Base-by-base conservation (phyloP, 2,329 filamentous ascomycete species). In the Arachnopeziza araneosa region DNA sequence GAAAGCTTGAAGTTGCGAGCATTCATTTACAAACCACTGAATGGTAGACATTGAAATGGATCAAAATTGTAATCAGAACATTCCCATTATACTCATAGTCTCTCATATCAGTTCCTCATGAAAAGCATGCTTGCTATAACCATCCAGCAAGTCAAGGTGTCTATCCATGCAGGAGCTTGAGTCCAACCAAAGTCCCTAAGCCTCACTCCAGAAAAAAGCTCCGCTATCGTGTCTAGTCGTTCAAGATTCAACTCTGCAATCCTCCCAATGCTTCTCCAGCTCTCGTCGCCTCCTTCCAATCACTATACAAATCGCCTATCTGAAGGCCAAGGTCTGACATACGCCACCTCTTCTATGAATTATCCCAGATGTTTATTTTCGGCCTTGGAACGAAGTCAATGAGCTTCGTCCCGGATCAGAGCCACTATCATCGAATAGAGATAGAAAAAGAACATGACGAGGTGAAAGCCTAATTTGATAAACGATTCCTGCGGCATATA, bases 371-470 rank as follows among this genome's bases (percentile, higher is more conserved):
- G 9, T 4, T 30, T 26, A 22, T 23, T 23, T 52, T 24, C 26
- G 22, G 24, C 26, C 60, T 57, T 60, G 60, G 54, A 69, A 68
- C 52, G 30, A 60, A 69, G 69, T 87, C 88, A 96, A 77, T 92
- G 85, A 62, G 89, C 85, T 79, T 99, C 95, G 77, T 98, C 95
- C 73, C 89, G 88, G 81, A 99, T 99, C 65, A 99, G 84, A 67
- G 95, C 65, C 8, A 64, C 63, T 70, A 71, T 71, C 69, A 71
- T 71, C 14, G 66, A 96, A 85, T 96, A 96, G 60, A 99, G 89
- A 80, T 99, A 99, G 85, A 98, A 99, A 87, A 99, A 99, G 85
- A 99, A 99, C 92, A 99, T 97, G 79, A 99, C 77, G 63, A 99
- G 82, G 78, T 99, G 95, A 83, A 99, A 99, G 59, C 93, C 95